Percentiles rank a stretch among this genome's conserved stretches.
Conservation (phyloP, 2,329 filamentous ascomycete genomes). For the Fusarium xyrophilum region DNA sequence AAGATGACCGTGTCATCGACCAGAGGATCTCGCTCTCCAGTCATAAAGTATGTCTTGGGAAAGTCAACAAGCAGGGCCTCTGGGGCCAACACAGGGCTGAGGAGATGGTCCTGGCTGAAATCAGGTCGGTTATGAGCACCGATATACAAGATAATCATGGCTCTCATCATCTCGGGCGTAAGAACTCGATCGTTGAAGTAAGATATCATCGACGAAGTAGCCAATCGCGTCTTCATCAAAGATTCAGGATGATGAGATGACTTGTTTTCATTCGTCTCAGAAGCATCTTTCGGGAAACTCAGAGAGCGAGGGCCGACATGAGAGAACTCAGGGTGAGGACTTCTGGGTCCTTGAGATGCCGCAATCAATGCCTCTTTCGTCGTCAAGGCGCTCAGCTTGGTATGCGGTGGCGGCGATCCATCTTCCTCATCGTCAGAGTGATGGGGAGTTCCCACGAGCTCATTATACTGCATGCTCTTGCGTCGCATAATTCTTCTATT, state of each 20-base stretch:
- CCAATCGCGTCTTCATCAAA: conserved; percentile 84
- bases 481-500: conserved; percentile 80
- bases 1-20: conserved; percentile 98
- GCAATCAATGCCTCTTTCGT: conserved; percentile 13
- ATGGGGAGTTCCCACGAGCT: conserved; percentile 82
- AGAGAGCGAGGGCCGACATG: conserved; percentile 52
- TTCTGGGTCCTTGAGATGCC: conserved; percentile 31
- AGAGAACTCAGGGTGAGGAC: conserved; percentile 58
- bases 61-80: conserved; percentile 84
- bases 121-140: conserved; percentile 92
- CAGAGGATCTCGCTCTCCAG: conserved; percentile 91
- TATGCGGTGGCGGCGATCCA: conserved; percentile 25
- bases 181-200: conserved; percentile 97
- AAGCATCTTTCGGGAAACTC: conserved; percentile 27
- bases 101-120: conserved; percentile 87
- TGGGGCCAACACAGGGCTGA: conserved; percentile 89
- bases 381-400: conserved; percentile 7
- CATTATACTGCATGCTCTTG: conserved; percentile 89
- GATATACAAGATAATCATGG: conserved; percentile 98
- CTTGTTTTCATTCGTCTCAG: conserved; percentile 33
- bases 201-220: conserved; percentile 95
- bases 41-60: conserved; percentile 92
- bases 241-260: conserved; percentile 62
- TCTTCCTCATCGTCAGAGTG: conserved; percentile 78
- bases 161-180: conserved; percentile 97